phyloP scores from a whole-genome alignment of 495 filamentous ascomycete species.

The Penicillium maclennaniae region DNA sequence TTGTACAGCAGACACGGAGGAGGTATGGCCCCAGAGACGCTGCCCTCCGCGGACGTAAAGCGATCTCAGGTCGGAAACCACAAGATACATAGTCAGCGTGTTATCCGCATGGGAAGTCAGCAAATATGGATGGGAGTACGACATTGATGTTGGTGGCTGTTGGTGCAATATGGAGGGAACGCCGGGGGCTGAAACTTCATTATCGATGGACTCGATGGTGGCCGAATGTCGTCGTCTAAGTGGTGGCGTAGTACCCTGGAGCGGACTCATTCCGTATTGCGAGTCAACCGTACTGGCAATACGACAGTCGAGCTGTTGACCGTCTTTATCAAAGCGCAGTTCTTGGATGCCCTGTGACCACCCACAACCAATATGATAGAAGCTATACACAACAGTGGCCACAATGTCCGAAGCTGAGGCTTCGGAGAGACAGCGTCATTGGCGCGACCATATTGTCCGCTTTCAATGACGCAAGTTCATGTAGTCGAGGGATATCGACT shows the following conservation, averaged over 20 bases:
- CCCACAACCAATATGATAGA: conserved; percentile 52
- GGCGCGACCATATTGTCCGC: conserved; percentile 79
- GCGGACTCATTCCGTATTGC: conserved; percentile 35
- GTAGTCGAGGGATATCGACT: conserved; percentile 34
- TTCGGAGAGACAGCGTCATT: conserved; percentile 70
- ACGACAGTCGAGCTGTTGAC: conserved; percentile 53
- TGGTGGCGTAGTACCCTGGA: conserved; percentile 36
- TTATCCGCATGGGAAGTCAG: conserved; percentile 87
- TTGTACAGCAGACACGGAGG: conserved; percentile 79
- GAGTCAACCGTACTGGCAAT: conserved; percentile 48
- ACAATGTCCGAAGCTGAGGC: conserved; percentile 56
- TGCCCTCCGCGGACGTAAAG: conserved; percentile 72
- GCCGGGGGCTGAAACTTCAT: background rate
- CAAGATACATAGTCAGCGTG: conserved; percentile 81
- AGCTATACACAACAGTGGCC: conserved; percentile 79
- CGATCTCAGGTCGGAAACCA: conserved; percentile 63
- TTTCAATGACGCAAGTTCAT: conserved; percentile 72
- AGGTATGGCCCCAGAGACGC: conserved; percentile 90
- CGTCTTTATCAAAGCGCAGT: conserved; percentile 56
- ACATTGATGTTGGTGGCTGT: conserved; percentile 64
- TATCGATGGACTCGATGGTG: background rate
- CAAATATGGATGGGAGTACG: conserved; percentile 89
- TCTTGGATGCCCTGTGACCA: conserved; percentile 94
- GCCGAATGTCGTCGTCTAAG: conserved; percentile 25
- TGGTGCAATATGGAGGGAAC: conserved; percentile 37